These are phyloP conservation scores for Chlamydomonas sphaeroides DNA, from an alignment of 139 green algal genomes.

Conservation along the genomic window DNA sequence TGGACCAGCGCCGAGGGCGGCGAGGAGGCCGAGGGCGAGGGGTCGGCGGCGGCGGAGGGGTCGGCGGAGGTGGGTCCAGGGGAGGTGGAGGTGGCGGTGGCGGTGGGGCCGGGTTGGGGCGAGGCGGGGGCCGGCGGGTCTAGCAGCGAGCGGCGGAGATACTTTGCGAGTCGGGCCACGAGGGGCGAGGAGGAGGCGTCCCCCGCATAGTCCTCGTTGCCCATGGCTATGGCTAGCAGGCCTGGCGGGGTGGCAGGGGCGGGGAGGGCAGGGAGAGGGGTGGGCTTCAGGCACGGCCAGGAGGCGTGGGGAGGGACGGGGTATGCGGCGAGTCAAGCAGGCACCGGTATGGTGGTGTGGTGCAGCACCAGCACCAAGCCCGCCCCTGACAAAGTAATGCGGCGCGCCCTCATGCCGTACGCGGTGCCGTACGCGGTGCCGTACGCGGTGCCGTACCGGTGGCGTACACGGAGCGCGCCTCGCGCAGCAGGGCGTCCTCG, in stretches of 20 bases:
- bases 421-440: no score
- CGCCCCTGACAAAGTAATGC: no score
- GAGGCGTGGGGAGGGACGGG: no score
- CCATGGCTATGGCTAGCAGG: slow-evolving; percentile 54
- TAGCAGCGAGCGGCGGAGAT: slow-evolving; percentile 31
- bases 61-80: background rate
- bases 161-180: slow-evolving; percentile 30
- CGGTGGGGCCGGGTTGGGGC: no score
- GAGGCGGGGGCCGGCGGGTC: background rate
- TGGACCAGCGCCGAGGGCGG: background rate
- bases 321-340: background rate
- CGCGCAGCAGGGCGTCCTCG: slow-evolving; percentile 41
- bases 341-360: no score
- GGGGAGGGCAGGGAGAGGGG: background rate
- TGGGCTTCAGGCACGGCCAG: background rate
- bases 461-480: slow-evolving; percentile 58
- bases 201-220: slow-evolving; percentile 55
- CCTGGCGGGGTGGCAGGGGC: slow-evolving; percentile 20
- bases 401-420: no score
- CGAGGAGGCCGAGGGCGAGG: background rate
- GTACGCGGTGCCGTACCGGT: no score
- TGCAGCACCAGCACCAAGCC: no score
- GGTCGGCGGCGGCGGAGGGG: background rate
- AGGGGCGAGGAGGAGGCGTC: slow-evolving; percentile 53
- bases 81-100: background rate